A percentile compares a stretch with the other conserved stretches of the same genome.
phyloP scores from a whole-genome alignment of 345 rosid species.

The Geranium brycei region DNA sequence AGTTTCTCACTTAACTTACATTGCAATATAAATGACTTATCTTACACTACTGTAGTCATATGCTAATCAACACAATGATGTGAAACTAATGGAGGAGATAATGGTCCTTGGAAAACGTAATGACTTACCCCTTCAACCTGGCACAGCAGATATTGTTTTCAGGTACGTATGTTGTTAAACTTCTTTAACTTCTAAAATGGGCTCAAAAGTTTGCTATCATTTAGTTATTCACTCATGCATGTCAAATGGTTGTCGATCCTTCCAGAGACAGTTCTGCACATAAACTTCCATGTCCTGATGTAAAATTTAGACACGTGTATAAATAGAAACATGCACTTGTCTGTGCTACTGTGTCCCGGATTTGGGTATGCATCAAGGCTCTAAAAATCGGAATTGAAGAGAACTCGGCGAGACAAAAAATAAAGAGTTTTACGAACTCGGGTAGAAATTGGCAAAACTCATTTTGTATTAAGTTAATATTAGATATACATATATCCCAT shows the following conservation, averaged over 20 bases:
- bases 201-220: not conserved
- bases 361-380: too few species aligned
- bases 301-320: not conserved
- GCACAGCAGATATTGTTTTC: slow-evolving; percentile 70
- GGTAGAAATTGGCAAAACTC: too few species aligned
- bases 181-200: not conserved
- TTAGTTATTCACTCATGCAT: not conserved
- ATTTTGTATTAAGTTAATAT: too few species aligned
- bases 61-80: slow-evolving; percentile 50
- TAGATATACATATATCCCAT: too few species aligned
- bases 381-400: too few species aligned
- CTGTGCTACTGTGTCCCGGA: too few species aligned
- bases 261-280: not conserved
- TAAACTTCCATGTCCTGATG: not conserved
- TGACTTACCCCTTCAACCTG: slow-evolving; percentile 50
- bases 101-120: slow-evolving; percentile 54
- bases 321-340: too few species aligned
- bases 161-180: slow-evolving; percentile 34
- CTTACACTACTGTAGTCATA: slow-evolving; percentile 30
- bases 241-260: too few species aligned
- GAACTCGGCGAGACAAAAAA: too few species aligned
- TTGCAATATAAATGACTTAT: slow-evolving; percentile 7
- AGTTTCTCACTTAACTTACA: slow-evolving; percentile 3
- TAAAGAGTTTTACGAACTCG: too few species aligned
- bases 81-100: slow-evolving; percentile 50